Percentiles rank a stretch among this genome's conserved stretches.
These are phyloP conservation scores for Citrullus amarus DNA, from an alignment of 306 rosid genomes.

Conservation along the genomic window DNA sequence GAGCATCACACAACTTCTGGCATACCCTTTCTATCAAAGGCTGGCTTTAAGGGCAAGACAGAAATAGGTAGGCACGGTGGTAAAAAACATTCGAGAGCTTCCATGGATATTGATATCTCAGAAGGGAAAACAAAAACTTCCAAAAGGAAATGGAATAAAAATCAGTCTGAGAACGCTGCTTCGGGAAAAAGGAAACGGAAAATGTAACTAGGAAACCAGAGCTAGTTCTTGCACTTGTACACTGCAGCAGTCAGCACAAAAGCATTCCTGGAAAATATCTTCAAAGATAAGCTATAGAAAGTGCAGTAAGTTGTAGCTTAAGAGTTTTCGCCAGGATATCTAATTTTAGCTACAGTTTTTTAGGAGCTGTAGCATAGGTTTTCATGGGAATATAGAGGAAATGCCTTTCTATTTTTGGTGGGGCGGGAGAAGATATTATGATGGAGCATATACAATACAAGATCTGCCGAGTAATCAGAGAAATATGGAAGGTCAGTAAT, in stretches of 20 bases:
- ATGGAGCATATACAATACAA: not conserved
- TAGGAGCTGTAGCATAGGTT: not conserved
- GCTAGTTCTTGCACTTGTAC: not conserved
- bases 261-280: not conserved
- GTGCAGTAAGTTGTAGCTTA: not conserved
- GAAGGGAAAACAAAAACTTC: constrained; percentile 22
- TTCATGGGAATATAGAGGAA: not conserved
- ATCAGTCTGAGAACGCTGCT: not conserved
- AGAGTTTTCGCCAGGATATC: not conserved
- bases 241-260: not conserved
- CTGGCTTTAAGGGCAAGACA: constrained; percentile 33
- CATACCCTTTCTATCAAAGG: constrained; percentile 48
- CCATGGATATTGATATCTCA: constrained; percentile 20
- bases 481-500: not conserved
- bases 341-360: not conserved
- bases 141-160: constrained; percentile 14
- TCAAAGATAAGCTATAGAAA: not conserved
- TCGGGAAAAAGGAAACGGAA: not conserved
- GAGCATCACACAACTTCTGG: constrained; percentile 38
- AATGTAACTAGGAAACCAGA: not conserved
- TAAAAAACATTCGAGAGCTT: constrained; percentile 21
- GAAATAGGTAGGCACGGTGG: constrained; percentile 22
- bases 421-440: not conserved
- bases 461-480: not conserved
- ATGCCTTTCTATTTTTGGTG: not conserved